Base-by-base conservation (phyloP, 108 stramenopile genomes). In the Nannochloropsis gaditana region DNA sequence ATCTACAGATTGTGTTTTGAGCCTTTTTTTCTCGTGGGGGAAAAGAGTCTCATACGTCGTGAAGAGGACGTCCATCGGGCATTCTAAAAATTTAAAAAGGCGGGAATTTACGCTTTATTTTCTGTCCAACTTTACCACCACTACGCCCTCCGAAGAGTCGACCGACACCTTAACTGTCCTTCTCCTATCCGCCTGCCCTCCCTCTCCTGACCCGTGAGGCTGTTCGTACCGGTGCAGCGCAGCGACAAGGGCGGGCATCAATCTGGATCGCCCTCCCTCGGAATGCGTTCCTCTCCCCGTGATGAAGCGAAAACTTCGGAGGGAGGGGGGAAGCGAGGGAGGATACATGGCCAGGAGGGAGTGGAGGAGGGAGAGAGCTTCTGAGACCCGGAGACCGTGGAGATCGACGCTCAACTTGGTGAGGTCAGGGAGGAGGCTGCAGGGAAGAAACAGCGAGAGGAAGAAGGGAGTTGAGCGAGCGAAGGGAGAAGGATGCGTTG, bases 271-370 rank as follows among this genome's bases (percentile, higher is more conserved):
- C 5, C 59, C 59, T n/a, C 59, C 59, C 59, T 8, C 19, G n/a
- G 59, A 73, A 73, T 73, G 59, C 59, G 6, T 73, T 15, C 59
- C 59, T n/a, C n/a, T 73, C 19, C 59, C 59, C 59, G 59, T 73
- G 59, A 73, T 73, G 59, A 73, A n/a, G 19, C 59, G 59, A 15
- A 73, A 73, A 3, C 19, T 73, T n/a, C 59, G 59, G 6, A 73
- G 59, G 59, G 59, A 73, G 59, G 59, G 59, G n/a, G 59, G 59
- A n/a, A 73, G 8, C 19, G 59, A 73, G 59, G 59, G 59, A 73
- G 59, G 59, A n/a, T n/a, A n/a, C 19, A 73, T 15, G 59, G 59
- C 59, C 4, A 73, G 59, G 59, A 73, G 59, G 8, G 59, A 73
- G 59, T 73, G 59, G 59, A 73, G 59, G 59, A 73, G 59, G 59